Base-by-base conservation (phyloP, 305 asterid genomes). In the Vinca major region DNA sequence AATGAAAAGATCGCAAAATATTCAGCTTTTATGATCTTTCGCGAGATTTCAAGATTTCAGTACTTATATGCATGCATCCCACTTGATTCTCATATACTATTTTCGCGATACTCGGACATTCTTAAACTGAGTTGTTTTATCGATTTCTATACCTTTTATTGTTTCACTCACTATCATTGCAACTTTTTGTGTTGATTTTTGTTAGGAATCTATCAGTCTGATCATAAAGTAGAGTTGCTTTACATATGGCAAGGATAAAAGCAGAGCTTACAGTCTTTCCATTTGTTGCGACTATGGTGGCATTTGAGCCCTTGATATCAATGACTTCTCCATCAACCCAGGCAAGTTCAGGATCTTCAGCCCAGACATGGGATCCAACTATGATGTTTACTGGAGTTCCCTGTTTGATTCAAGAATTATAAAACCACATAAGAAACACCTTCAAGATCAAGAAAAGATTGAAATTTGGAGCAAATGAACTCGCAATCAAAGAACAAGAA, bases 301-400 rank as follows among this genome's bases (percentile, higher is more conserved):
- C 97, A 78, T 85, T 65, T 4, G 79, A 66, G 76, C 91, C 97
- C 80, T 86, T 86, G 74, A 89, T 91, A 67, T 86, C 83, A 45
- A 76, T 33, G 4, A 91, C 97, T 75, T 86, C 81, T 52, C 97
- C 97, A 79, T 91, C 95, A 60, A 89, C 83, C 97, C 97, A 89
- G 78, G 96, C 89, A 53, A 62, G 65, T 63, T 89, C 96, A 67
- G 89, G 89, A 84, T 91, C 97, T 80, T 89, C 97, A 10, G 73
- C 85, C 97, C 97, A 87, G 65, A 91, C 97, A 60, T 87, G 96
- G 68, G 95, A 86, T 86, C 97, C 96, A 67, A 85, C 93, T 6
- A 91, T 89, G 7, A 91, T 91, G 79, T 89, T 91, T 47, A 91
- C 91, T 1, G 97, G 97, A 62, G 96, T 91, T 70, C 97, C 97